phyloP scores from a whole-genome alignment of 306 rosid genomes.

The Rubus parviflorus region DNA sequence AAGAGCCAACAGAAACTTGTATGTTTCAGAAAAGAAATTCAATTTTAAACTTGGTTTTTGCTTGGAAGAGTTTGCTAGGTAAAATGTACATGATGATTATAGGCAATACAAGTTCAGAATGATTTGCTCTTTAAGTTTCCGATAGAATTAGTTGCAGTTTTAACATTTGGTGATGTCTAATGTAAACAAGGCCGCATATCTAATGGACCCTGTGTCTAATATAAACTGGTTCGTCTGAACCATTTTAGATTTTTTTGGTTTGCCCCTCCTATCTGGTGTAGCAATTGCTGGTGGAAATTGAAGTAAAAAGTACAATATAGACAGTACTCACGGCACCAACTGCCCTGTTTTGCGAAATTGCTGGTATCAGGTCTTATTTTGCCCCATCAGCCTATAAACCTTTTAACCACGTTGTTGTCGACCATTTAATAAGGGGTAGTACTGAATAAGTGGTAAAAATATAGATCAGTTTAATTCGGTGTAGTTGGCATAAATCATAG shows the following conservation, averaged over 20 bases:
- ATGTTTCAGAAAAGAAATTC: background rate
- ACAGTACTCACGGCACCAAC: background rate
- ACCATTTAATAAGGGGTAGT: too few species aligned
- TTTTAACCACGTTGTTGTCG: too few species aligned
- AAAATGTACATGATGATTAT: background rate
- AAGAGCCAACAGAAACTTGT: background rate
- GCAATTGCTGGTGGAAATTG: background rate
- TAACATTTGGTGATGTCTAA: background rate
- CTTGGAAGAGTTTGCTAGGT: background rate
- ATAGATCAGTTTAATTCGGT: conserved; percentile 3
- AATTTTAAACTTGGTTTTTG: background rate
- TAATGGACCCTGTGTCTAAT: background rate
- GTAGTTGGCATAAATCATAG: background rate
- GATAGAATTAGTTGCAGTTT: background rate
- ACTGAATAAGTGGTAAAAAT: background rate
- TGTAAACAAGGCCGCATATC: background rate
- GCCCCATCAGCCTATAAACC: too few species aligned
- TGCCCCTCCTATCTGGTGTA: background rate
- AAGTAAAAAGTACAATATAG: background rate
- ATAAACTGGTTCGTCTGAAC: background rate
- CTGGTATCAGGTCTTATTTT: too few species aligned
- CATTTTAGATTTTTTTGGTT: background rate
- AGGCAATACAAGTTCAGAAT: too few species aligned
- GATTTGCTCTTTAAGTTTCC: background rate
- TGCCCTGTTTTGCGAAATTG: background rate